Base-by-base conservation (phyloP, 2,329 filamentous ascomycete species). In the Alternaria postmessia region DNA sequence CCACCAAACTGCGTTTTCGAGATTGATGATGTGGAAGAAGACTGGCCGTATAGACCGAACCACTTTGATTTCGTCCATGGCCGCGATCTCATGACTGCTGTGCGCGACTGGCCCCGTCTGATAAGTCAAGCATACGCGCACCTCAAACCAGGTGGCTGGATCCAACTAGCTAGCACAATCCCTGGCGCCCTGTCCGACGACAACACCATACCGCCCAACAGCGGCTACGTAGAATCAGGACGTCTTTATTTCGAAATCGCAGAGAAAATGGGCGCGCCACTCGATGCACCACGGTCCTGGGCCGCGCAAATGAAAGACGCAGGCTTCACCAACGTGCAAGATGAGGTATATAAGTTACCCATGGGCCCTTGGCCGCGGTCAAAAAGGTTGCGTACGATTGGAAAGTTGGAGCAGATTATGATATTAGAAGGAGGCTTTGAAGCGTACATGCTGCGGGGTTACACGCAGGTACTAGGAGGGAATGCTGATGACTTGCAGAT, bases 311-410 rank as follows among this genome's bases (percentile, higher is more conserved):
- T 70, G 66, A 58, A 57, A 7, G 72, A 74, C 7, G 79, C 75
- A 0, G 82, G 82, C 3, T 83, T 83, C 61, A 73, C 78, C 22
- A 80, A 83, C 41, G 78, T 84, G 14, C 69, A 78, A 48, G 75
- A 80, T 18, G 54, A 70, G 28, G 52, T 67, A 2, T 66, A 66
- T 49, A 73, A 71, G 60, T 46, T 72, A 5, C 73, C 71, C 22
- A 73, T 75, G 59, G 71, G 72, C 1, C 28, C 63, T 7, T 75
- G 72, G 72, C 66, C 67, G 75, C 54, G 67, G 73, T 62, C 59
- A 7, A 71, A 71, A 55, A 41, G 68, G 16, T 48, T 71, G 9
- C 44, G 64, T 4, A 70, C 62, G 1, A 59, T 71, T 1, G 67
- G 69, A 0, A 58, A 55, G 32, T 56, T 70, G 7, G 67, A 71